Evolutionary conservation across 1,139 yeast genomes (phyloP).

Genomic region (Suhomyces terraborum): DNA sequence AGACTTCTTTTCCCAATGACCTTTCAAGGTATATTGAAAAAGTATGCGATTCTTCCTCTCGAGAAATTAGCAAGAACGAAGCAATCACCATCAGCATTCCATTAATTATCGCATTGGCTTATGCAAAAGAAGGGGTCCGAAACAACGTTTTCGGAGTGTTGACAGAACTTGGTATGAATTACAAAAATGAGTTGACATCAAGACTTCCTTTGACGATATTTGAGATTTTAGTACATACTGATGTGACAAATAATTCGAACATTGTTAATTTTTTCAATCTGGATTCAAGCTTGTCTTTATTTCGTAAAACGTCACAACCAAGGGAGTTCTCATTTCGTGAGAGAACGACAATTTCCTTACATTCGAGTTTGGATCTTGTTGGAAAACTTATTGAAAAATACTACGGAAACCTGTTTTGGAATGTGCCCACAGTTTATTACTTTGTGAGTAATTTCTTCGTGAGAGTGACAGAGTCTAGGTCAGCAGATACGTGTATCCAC

Average conservation of each 20-base stretch:
- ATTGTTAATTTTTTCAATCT: constrained; percentile 18
- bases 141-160: constrained; percentile 33
- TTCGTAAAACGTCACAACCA: neutral
- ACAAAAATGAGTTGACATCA: constrained; percentile 24
- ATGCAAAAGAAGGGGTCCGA: constrained; percentile 43
- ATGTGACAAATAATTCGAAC: constrained; percentile 34
- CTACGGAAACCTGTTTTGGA: constrained; percentile 37
- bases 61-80: constrained; percentile 9
- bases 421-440: constrained; percentile 35
- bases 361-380: constrained; percentile 30
- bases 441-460: constrained; percentile 36
- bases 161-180: constrained; percentile 15
- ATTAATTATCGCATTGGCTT: constrained; percentile 46
- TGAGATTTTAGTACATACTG: constrained; percentile 41
- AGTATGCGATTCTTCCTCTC: neutral
- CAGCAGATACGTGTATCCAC: constrained; percentile 25
- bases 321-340: constrained; percentile 1
- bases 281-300: constrained; percentile 1
- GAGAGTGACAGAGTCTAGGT: constrained; percentile 23
- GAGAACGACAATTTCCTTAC: constrained; percentile 23
- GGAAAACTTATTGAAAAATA: constrained; percentile 24
- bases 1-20: constrained; percentile 9
- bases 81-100: constrained; percentile 39
- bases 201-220: constrained; percentile 33
- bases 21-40: neutral